These are phyloP conservation scores for Medicago truncatula DNA, from an alignment of 306 rosid species.

Conservation along the genomic window DNA sequence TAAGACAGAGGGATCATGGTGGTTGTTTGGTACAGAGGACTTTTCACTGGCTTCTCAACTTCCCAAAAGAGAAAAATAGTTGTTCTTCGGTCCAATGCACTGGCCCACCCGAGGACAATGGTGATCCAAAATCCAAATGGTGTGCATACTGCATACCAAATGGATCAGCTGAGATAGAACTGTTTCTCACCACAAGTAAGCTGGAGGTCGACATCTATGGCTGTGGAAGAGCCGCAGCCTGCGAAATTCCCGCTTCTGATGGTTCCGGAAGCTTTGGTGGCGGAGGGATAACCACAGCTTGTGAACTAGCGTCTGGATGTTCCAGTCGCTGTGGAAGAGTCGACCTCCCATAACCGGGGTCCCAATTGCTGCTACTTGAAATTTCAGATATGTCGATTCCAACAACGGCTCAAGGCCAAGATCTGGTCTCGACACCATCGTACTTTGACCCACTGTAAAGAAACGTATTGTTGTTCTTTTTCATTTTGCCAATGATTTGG, in stretches of 20 bases:
- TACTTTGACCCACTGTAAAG: too few species aligned
- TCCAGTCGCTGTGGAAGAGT: not conserved
- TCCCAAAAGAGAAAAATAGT: not conserved
- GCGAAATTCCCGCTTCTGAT: not conserved
- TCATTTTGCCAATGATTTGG: too few species aligned
- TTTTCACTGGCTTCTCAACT: not conserved
- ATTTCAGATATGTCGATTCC: too few species aligned
- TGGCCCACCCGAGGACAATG: not conserved
- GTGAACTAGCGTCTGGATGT: not conserved
- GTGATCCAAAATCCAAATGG: conserved; percentile 1
- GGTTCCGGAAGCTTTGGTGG: not conserved
- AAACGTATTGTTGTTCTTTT: too few species aligned
- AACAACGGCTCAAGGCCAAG: too few species aligned
- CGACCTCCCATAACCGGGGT: too few species aligned
- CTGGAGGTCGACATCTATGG: not conserved
- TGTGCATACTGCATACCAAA: not conserved
- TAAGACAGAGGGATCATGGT: not conserved
- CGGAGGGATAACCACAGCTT: not conserved
- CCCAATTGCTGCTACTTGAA: too few species aligned
- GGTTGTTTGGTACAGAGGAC: not conserved
- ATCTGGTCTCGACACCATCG: too few species aligned
- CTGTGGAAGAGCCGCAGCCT: not conserved
- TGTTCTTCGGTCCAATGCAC: not conserved
- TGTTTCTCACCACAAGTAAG: not conserved
- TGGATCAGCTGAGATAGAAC: not conserved